Percentiles rank a stretch among this genome's conserved stretches.
Evolutionary conservation across 1,284 basidiomycete genomes (phyloP).

Genomic region (Melampsora larici-populina): DNA sequence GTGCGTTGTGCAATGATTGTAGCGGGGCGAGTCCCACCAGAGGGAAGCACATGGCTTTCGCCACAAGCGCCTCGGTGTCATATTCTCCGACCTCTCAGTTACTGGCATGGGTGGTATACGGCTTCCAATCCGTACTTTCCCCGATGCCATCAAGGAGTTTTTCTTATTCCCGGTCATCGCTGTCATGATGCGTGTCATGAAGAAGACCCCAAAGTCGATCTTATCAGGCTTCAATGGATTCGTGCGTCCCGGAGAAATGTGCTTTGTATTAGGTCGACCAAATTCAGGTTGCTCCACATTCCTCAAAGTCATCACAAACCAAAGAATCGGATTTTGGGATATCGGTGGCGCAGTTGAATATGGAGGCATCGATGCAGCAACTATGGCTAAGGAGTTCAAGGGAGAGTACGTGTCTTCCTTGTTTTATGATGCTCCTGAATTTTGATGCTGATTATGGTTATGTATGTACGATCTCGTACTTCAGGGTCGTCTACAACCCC

Average conservation of each 20-base stretch:
- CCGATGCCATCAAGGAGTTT: slow-evolving; percentile 59
- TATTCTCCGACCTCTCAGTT: slow-evolving; percentile 72
- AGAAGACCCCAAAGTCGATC: slow-evolving; percentile 49
- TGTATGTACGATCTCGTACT: no score
- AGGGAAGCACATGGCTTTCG: slow-evolving; percentile 27
- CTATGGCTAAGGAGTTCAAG: slow-evolving; percentile 26
- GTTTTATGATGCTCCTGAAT: no score
- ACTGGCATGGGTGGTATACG: slow-evolving; percentile 64
- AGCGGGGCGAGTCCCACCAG: slow-evolving; percentile 29
- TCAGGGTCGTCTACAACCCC: background rate
- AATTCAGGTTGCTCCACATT: slow-evolving; percentile 57
- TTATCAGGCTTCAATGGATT: slow-evolving; percentile 47
- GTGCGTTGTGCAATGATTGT: background rate
- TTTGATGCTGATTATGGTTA: background rate
- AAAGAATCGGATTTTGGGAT: slow-evolving; percentile 53
- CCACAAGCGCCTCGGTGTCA: slow-evolving; percentile 60
- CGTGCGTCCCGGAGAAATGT: slow-evolving; percentile 61
- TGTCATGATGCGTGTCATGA: slow-evolving; percentile 14
- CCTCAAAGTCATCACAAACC: slow-evolving; percentile 54
- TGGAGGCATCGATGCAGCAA: slow-evolving; percentile 59
- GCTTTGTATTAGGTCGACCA: slow-evolving; percentile 60
- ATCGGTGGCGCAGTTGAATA: slow-evolving; percentile 64
- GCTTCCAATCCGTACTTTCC: slow-evolving; percentile 52
- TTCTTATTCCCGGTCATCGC: slow-evolving; percentile 45
- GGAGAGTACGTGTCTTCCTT: slow-evolving; percentile 43